phyloP scores from a whole-genome alignment of 2,329 filamentous ascomycete species.

The Cordyceps fumosorosea region DNA sequence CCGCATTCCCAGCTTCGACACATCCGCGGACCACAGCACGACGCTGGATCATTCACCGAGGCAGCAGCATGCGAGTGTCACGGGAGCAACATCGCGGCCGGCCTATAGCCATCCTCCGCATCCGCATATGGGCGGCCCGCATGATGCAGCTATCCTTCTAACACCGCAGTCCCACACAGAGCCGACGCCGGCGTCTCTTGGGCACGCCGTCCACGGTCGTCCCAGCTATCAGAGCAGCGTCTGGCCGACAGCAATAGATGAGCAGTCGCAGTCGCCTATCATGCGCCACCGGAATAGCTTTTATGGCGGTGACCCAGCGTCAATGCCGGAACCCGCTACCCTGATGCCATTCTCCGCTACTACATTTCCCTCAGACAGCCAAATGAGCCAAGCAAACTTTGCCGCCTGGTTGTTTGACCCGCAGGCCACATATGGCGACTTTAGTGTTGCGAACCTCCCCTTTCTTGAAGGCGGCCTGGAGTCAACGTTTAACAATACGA shows the following conservation, averaged over 20 bases:
- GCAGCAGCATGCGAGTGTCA: neutral
- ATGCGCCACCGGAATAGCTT: slow-evolving; percentile 33
- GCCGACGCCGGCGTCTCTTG: slow-evolving; percentile 21
- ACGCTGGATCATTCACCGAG: neutral
- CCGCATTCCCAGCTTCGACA: slow-evolving; percentile 41
- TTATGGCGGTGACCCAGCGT: slow-evolving; percentile 26
- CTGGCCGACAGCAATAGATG: slow-evolving; percentile 28
- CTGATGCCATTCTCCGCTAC: slow-evolving; percentile 25
- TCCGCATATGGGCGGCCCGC: slow-evolving; percentile 30
- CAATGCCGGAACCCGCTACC: slow-evolving; percentile 26
- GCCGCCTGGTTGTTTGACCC: slow-evolving; percentile 46
- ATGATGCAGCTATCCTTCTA: slow-evolving; percentile 40
- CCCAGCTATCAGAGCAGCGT: slow-evolving; percentile 17
- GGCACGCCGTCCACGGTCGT: slow-evolving; percentile 17
- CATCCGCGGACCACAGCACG: slow-evolving; percentile 21
- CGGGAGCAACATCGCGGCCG: neutral
- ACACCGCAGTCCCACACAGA: slow-evolving; percentile 32
- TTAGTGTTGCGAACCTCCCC: slow-evolving; percentile 36
- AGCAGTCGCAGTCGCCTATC: slow-evolving; percentile 26
- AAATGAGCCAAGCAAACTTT: slow-evolving; percentile 38
- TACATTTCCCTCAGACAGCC: slow-evolving; percentile 25
- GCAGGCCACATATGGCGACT: slow-evolving; percentile 34
- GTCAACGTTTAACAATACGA: slow-evolving; percentile 44
- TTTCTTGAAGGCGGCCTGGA: slow-evolving; percentile 45
- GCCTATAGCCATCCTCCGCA: slow-evolving; percentile 19